These are phyloP conservation scores for Penicillium nucicola DNA, from an alignment of 495 filamentous ascomycete genomes.

Conservation along the genomic window DNA sequence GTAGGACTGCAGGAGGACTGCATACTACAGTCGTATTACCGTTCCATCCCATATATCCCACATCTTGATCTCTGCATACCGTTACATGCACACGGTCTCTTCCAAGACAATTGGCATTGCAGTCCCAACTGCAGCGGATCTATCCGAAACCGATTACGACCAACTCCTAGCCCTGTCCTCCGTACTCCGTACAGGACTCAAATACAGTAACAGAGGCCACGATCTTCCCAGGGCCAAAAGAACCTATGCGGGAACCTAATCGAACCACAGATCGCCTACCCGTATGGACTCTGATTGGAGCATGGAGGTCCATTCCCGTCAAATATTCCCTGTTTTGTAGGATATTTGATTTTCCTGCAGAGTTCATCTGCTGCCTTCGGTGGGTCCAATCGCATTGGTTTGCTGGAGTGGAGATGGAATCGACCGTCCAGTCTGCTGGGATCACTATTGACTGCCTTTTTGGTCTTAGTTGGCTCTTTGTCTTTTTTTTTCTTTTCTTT, in stretches of 20 bases:
- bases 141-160: slow-evolving; percentile 10
- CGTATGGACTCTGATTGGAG: neutral
- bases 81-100: neutral
- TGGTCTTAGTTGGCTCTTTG: neutral
- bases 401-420: neutral
- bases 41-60: no score
- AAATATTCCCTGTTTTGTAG: neutral
- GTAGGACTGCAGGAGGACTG: neutral
- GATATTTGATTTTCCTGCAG: neutral
- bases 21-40: no score
- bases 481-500: neutral
- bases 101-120: neutral
- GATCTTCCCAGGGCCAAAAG: neutral
- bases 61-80: neutral
- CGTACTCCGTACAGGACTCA: no score
- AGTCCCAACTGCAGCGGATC: slow-evolving; percentile 10
- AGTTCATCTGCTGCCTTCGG: neutral
- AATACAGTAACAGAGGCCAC: no score
- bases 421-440: neutral
- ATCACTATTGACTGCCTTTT: neutral
- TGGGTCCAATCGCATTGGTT: neutral
- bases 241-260: neutral
- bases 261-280: neutral
- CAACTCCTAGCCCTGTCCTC: neutral
- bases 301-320: neutral